phyloP scores from a whole-genome alignment of 805 yeast genomes.

The Candida coquimbonensis region DNA sequence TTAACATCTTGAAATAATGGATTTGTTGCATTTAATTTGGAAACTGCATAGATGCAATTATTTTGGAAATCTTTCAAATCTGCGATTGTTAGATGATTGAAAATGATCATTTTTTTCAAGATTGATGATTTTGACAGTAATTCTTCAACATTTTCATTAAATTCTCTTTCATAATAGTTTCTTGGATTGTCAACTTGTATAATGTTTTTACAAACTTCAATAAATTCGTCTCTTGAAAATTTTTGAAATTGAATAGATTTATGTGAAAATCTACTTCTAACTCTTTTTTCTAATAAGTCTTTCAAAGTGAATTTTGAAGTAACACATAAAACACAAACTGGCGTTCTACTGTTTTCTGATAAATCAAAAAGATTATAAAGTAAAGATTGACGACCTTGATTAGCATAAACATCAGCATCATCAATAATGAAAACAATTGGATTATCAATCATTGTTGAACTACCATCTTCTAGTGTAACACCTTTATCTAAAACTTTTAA shows the following conservation, averaged over 20 bases:
- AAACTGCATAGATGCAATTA: constrained; percentile 36
- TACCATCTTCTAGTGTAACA: constrained; percentile 7
- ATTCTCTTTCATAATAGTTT: constrained; percentile 26
- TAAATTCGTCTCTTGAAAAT: constrained; percentile 38
- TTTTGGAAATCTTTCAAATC: constrained; percentile 47
- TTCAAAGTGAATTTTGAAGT: constrained; percentile 69
- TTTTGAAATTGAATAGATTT: constrained; percentile 57
- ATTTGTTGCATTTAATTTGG: constrained; percentile 22
- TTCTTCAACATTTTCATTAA: constrained; percentile 38
- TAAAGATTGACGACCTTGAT: constrained; percentile 69
- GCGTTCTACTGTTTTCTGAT: constrained; percentile 61
- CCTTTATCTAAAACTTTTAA: constrained; percentile 43
- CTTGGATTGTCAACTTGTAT: constrained; percentile 25
- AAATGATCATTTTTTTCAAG: constrained; percentile 31
- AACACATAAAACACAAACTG: constrained; percentile 76
- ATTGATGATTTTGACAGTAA: constrained; percentile 24
- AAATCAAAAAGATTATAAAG: constrained; percentile 84
- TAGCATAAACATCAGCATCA: constrained; percentile 75
- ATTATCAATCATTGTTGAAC: constrained; percentile 12
- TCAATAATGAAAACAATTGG: constrained; percentile 77
- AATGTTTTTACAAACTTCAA: constrained; percentile 37
- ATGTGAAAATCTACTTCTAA: constrained; percentile 83
- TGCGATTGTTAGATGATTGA: constrained; percentile 51
- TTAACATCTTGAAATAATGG: constrained; percentile 21
- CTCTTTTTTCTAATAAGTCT: constrained; percentile 85